Evolutionary conservation across 2,329 filamentous ascomycete genomes (phyloP).

Genomic region (Penicillium glabrum): DNA sequence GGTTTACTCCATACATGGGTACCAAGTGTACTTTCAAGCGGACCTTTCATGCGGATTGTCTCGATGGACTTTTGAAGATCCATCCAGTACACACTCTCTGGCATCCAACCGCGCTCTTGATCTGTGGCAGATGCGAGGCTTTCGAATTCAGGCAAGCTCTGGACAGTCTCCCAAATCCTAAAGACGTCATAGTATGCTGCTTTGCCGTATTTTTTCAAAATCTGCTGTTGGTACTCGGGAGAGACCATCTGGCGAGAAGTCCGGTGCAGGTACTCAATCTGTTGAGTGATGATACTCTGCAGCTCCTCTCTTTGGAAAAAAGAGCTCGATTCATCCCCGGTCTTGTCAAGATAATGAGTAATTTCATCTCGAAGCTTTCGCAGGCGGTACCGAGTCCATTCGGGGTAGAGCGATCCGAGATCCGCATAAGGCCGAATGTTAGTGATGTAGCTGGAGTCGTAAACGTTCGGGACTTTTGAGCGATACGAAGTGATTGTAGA

Average conservation of each 20-base stretch:
- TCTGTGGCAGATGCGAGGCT: slow-evolving; percentile 6
- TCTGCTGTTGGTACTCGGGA: slow-evolving; percentile 3
- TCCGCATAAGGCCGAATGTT: slow-evolving; percentile 22
- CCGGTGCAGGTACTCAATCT: slow-evolving; percentile 13
- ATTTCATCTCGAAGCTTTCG: slow-evolving; percentile 18
- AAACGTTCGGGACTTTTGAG: slow-evolving; percentile 13
- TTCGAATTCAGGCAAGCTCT: slow-evolving; percentile 6
- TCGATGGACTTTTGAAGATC: slow-evolving; percentile 12
- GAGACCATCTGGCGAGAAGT: slow-evolving; percentile 16
- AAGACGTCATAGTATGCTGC: slow-evolving; percentile 12
- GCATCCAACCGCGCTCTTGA: slow-evolving; percentile 7
- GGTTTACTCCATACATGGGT: neutral
- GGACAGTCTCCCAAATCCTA: slow-evolving; percentile 11
- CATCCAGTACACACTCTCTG: slow-evolving; percentile 11
- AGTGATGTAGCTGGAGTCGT: slow-evolving; percentile 24
- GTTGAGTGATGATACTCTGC: slow-evolving; percentile 5
- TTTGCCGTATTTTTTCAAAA: slow-evolving; percentile 7
- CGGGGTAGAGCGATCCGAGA: slow-evolving; percentile 16
- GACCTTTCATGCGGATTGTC: slow-evolving; percentile 3
- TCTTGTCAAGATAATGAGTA: slow-evolving; percentile 3
- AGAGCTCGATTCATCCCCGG: neutral
- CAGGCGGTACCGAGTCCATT: slow-evolving; percentile 23
- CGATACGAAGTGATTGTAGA: slow-evolving; percentile 29
- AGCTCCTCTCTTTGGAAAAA: neutral
- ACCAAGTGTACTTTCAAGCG: slow-evolving; percentile 8